Conservation (phyloP, 192 early-diverging fungal species). For the Lunasporangiospora selenospora region DNA sequence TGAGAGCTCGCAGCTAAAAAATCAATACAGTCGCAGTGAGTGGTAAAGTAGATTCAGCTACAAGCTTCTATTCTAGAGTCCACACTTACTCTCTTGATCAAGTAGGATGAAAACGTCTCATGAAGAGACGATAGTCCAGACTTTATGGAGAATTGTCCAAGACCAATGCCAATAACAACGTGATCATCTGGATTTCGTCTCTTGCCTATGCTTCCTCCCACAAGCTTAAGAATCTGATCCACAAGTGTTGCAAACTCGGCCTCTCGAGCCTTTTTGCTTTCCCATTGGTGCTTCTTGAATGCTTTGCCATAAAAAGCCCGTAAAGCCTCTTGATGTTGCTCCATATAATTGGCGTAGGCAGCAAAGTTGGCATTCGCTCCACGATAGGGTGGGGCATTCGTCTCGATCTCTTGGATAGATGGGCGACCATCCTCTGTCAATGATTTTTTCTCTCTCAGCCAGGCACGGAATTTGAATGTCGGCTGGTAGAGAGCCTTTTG, state of each 20-base stretch:
- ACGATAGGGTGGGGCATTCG: background rate
- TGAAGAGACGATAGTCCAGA: conserved; percentile 1
- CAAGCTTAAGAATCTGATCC: background rate
- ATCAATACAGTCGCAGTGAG: no score
- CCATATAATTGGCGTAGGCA: background rate
- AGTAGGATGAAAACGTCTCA: background rate
- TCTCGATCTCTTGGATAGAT: background rate
- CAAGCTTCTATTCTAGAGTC: no score
- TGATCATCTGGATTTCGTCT: conserved; percentile 4
- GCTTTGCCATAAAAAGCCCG: background rate
- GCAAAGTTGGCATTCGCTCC: background rate
- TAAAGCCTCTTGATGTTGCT: background rate
- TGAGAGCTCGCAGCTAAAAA: conserved; percentile 7
- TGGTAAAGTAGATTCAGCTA: no score
- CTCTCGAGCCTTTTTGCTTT: background rate
- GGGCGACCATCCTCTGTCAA: background rate
- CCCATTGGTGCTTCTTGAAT: conserved; percentile 6
- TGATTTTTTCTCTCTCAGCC: background rate
- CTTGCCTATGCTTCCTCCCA: conserved; percentile 3
- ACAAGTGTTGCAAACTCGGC: background rate
- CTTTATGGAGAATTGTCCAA: conserved; percentile 7
- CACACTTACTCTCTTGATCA: conserved; percentile 8
- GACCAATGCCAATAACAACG: conserved; percentile 18
- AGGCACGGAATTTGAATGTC: background rate
- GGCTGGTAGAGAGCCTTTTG: conserved; percentile 7